Evolutionary conservation across 495 filamentous ascomycete species (phyloP).

Genomic region (Penicillium egyptiacum): DNA sequence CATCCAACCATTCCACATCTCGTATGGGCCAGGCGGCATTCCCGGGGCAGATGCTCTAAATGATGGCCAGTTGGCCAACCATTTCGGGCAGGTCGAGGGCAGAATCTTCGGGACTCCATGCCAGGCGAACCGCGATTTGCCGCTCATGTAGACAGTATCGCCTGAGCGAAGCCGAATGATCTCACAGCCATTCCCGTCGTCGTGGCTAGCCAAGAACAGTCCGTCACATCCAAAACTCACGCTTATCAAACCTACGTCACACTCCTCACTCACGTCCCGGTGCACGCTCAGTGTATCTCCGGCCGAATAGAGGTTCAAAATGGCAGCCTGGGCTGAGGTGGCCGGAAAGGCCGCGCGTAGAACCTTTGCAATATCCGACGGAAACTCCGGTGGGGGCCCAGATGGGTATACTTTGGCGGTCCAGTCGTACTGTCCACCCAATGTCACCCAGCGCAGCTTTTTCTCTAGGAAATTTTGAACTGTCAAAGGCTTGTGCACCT

Average conservation of each 20-base stretch:
- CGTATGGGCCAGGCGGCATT: constrained; percentile 39
- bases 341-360: constrained; percentile 66
- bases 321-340: constrained; percentile 79
- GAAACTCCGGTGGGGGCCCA: constrained; percentile 67
- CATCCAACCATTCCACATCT: constrained; percentile 83
- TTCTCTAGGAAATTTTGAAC: constrained; percentile 65
- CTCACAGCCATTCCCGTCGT: constrained; percentile 48
- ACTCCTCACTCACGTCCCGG: constrained; percentile 84
- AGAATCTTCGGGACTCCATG: constrained; percentile 87
- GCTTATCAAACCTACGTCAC: constrained; percentile 71
- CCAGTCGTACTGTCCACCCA: constrained; percentile 96
- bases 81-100: constrained; percentile 70
- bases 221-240: constrained; percentile 87
- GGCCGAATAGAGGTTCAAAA: constrained; percentile 85
- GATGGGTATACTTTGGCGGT: constrained; percentile 75
- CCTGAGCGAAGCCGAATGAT: constrained; percentile 72
- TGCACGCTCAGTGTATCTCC: constrained; percentile 87
- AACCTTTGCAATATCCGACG: constrained; percentile 65
- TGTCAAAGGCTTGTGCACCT: constrained; percentile 66
- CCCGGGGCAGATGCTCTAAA: constrained; percentile 25
- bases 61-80: constrained; percentile 75
- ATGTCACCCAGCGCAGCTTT: constrained; percentile 87
- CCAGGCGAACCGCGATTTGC: constrained; percentile 81
- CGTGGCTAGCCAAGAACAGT: constrained; percentile 60
- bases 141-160: constrained; percentile 80